Conservation (phyloP, 1,139 yeast species). For the Lodderomyces parapsilosis region DNA sequence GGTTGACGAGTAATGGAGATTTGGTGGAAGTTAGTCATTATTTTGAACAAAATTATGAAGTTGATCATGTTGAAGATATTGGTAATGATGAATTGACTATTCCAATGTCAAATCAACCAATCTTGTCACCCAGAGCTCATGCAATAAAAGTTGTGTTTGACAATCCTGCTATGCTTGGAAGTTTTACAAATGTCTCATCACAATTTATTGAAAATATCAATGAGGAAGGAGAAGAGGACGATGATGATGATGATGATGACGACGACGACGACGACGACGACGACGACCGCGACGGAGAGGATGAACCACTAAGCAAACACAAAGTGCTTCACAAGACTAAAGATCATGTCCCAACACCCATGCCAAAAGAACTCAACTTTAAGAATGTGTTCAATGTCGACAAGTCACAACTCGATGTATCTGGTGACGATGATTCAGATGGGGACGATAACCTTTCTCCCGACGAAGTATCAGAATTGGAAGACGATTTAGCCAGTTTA, state of each 20-base stretch:
- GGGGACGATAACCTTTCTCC: conserved; percentile 20
- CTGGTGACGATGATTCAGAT: conserved; percentile 9
- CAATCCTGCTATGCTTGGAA: conserved; percentile 40
- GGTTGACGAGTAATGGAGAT: neutral
- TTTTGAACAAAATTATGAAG: conserved; percentile 13
- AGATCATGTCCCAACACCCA: conserved; percentile 24
- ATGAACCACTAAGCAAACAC: conserved; percentile 1
- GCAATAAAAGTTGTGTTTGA: conserved; percentile 49
- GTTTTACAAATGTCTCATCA: conserved; percentile 14
- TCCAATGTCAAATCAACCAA: conserved; percentile 18
- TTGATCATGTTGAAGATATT: conserved; percentile 14
- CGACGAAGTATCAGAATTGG: conserved; percentile 20
- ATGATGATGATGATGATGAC: conserved; percentile 8
- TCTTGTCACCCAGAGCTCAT: conserved; percentile 38
- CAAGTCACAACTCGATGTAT: conserved; percentile 15
- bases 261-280: conserved; percentile 11
- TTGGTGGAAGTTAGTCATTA: conserved; percentile 9
- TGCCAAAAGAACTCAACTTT: conserved; percentile 30
- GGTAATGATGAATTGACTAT: conserved; percentile 4
- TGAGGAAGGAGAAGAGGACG: conserved; percentile 18
- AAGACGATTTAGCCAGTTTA: conserved; percentile 17
- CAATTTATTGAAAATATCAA: conserved; percentile 25
- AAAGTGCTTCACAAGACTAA: conserved; percentile 1
- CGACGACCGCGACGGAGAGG: conserved; percentile 4
- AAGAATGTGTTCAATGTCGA: conserved; percentile 33